Percentiles rank a stretch among this genome's conserved stretches.
These are phyloP conservation scores for Coemansia sp. DNA, from an alignment of 192 early-diverging fungal genomes.

Conservation along the genomic window DNA sequence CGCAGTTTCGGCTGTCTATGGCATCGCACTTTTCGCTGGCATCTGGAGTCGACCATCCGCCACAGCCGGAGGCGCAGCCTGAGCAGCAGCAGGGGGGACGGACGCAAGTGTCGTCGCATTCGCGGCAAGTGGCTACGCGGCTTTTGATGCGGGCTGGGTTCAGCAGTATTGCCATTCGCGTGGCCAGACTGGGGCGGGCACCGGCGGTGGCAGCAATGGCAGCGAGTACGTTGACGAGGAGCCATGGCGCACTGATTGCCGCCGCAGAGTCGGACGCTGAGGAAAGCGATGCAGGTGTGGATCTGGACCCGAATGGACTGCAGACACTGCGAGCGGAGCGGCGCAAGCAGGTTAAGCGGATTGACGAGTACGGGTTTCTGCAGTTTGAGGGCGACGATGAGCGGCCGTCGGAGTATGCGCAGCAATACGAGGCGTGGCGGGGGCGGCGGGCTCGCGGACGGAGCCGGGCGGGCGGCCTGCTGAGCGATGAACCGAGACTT, in stretches of 20 bases:
- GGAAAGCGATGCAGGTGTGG: conserved; percentile 16
- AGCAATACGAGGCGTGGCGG: conserved; percentile 40
- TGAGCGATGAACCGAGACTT: conserved; percentile 2
- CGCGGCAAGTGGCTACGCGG: conserved; percentile 45
- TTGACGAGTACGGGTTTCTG: conserved; percentile 52
- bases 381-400: conserved; percentile 40
- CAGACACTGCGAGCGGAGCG: conserved; percentile 38
- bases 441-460: conserved; percentile 14
- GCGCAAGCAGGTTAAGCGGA: conserved; percentile 46
- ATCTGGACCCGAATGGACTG: conserved; percentile 45
- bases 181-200: conserved; percentile 26
- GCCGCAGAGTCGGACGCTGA: not conserved
- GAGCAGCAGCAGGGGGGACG: conserved; percentile 12
- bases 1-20: conserved; percentile 22
- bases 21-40: conserved; percentile 32
- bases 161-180: conserved; percentile 53
- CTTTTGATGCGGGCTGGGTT: conserved; percentile 53
- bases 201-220: not conserved
- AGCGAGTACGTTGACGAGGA: not conserved
- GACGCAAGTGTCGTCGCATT: conserved; percentile 28
- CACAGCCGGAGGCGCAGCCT: conserved; percentile 3
- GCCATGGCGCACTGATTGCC: not conserved
- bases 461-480: conserved; percentile 1
- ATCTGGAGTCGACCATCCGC: conserved; percentile 13
- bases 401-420: conserved; percentile 27